A percentile compares a stretch with the other conserved stretches of the same genome.
phyloP scores from a whole-genome alignment of 208 protist species.

The Leishmania tropica region DNA sequence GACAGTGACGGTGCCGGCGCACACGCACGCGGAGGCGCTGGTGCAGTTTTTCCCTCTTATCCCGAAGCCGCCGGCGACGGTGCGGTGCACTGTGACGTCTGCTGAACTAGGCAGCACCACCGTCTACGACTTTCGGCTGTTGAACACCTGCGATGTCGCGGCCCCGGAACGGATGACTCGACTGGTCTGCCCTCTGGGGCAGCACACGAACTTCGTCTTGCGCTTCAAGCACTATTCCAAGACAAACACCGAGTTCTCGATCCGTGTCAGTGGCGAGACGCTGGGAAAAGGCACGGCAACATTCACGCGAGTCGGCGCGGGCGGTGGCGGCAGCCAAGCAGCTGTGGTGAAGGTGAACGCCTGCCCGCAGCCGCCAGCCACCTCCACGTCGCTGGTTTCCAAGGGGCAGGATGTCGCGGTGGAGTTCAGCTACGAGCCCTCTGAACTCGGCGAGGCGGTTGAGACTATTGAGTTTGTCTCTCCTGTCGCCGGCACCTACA shows the following conservation, averaged over 20 bases:
- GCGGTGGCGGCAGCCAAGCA: slow-evolving; percentile 27
- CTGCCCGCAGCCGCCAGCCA: slow-evolving; percentile 1
- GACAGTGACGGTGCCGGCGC: slow-evolving; percentile 58
- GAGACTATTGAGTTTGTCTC: slow-evolving; percentile 89
- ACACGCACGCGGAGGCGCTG: slow-evolving; percentile 54
- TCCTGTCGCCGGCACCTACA: slow-evolving; percentile 88
- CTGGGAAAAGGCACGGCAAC: slow-evolving; percentile 15
- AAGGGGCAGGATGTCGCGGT: slow-evolving; percentile 91
- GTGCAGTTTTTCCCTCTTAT: slow-evolving; percentile 93
- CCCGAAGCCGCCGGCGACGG: slow-evolving; percentile 52
- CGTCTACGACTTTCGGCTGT: slow-evolving; percentile 73
- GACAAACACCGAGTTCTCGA: slow-evolving; percentile 84
- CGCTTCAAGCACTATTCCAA: slow-evolving; percentile 75
- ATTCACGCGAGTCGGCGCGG: slow-evolving; percentile 25
- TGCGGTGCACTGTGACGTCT: slow-evolving; percentile 67
- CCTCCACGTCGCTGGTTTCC: background rate
- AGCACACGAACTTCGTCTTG: slow-evolving; percentile 63
- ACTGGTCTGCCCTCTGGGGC: slow-evolving; percentile 90
- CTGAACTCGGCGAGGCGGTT: slow-evolving; percentile 68
- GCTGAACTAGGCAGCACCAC: slow-evolving; percentile 85
- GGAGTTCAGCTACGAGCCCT: slow-evolving; percentile 95
- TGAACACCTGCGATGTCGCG: slow-evolving; percentile 53
- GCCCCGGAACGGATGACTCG: slow-evolving; percentile 72
- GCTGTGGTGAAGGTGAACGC: slow-evolving; percentile 33
- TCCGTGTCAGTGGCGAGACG: slow-evolving; percentile 52